Base-by-base conservation (phyloP, 2,329 filamentous ascomycete species). In the Tolypocladium capitatum region DNA sequence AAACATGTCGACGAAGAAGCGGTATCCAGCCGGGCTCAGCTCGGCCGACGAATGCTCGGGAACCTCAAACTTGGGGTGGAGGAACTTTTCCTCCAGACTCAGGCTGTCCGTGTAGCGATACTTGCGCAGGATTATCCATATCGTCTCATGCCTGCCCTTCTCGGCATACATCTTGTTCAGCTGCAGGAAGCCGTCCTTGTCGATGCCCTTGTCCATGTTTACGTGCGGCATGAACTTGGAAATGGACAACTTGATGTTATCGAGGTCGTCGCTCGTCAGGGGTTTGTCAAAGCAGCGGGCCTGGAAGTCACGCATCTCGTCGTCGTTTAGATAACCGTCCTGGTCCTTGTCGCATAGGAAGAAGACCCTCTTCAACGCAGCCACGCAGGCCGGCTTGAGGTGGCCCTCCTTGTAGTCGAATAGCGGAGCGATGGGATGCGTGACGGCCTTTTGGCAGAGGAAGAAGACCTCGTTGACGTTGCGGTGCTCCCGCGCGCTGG, bases 391-490 rank as follows among this genome's bases (percentile, higher is more conserved):
- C 0, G 90, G 90, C 68, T 98, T 98, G 46, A 98, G 71, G 48
- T 80, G 77, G 1, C 73, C 81, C 66, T 98, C 92, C 67, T 97
- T 98, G 50, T 94, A 90, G 66, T 98, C 92, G 63, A 94, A 98
- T 5, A 98, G 76, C 7, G 92, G 92, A 1, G 92, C 91, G 55
- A 98, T 94, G 1, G 92, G 92, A 64, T 97, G 90, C 2, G 90
- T 96, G 57, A 98, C 91, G 18, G 92, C 92, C 62, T 97, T 97
- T 65, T 98, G 92, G 64, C 92, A 98, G 14, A 98, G 80, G 60
- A 95, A 97, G 69, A 98, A 97, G 50, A 91, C 88, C 65, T 91
- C 90, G 63, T 95, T 94, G 63, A 96, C 86, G 65, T 96, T 96
- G 57, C 84, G 82, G 61, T 95, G 88, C 59, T 95, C 87, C 57